Evolutionary conservation across 2,329 filamentous ascomycete genomes (phyloP), one percentile per base, ranked within the genome.

Genomic region (Clonostachys rhizophaga): DNA sequence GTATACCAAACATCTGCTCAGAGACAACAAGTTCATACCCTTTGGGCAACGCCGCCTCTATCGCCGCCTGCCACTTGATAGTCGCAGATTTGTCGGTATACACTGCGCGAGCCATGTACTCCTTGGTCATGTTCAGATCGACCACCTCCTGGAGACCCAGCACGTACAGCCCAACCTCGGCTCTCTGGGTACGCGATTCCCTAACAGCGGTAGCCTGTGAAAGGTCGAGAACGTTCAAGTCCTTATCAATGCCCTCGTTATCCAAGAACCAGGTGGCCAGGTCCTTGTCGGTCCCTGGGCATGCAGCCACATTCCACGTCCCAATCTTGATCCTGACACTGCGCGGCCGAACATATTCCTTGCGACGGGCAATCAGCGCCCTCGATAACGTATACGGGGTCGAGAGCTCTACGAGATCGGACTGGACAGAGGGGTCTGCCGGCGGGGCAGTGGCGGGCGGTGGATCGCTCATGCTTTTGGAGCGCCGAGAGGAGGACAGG

Each of bases 141-240:
- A 96, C 87, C 24, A 97, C 83, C 67, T 99, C 94, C 61, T 99
- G 94, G 47, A 99, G 69, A 1, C 91, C 92, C 8, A 99, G 73
- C 1, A 91, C 88, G 60, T 97, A 99, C 14, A 99, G 78, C 2
- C 87, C 91, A 40, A 97, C 79, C 60, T 70, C 49, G 55, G 63
- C 50, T 63, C 67, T 45, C 72, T 62, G 64, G 50, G 81, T 41
- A 75, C 50, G 77, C 70, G 17, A 71, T 64, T 64, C 55, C 20
- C 42, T 44, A 34, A 65, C 58, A 49, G 50, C 42, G 5, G 64
- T 60, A 42, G 69, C 70, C 43, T 68, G 59, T 1, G 69, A 61
- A 5, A 78, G 55, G 41, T 70, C 65, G 39, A 86, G 62, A 1
- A 78, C 78, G 11, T 81, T 77, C 42, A 92, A 65, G 16, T 72